Conservation (phyloP, 306 rosid species). For the Hippophae gyantsensis region DNA sequence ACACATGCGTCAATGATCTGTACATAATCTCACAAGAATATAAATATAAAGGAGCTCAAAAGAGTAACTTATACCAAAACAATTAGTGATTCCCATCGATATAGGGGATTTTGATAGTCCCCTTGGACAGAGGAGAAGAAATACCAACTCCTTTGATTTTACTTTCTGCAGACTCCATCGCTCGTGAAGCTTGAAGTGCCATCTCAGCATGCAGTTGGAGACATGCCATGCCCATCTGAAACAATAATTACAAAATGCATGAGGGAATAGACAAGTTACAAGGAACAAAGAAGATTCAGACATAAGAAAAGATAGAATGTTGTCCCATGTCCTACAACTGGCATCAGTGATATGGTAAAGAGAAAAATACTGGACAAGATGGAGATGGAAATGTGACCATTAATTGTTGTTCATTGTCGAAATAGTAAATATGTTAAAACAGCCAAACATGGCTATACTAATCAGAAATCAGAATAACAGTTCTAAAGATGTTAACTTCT, state of each 20-base stretch:
- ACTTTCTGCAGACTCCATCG: conserved; percentile 57
- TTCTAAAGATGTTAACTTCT: no score
- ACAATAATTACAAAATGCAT: neutral
- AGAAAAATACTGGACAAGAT: no score
- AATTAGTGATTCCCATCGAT: conserved; percentile 25
- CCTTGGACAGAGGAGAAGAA: conserved; percentile 42
- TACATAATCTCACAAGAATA: neutral
- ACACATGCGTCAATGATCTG: neutral
- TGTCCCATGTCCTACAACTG: no score
- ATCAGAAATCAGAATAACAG: no score
- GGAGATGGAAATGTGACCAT: no score
- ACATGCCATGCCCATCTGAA: conserved; percentile 77
- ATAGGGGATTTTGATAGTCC: conserved; percentile 55
- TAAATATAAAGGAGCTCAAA: neutral
- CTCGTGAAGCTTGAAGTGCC: conserved; percentile 92
- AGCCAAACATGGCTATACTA: no score
- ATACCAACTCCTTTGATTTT: conserved; percentile 36
- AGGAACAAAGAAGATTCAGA: neutral
- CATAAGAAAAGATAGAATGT: no score
- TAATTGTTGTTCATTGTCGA: no score
- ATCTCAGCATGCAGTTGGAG: conserved; percentile 86
- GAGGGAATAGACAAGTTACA: neutral
- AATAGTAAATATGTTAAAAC: no score
- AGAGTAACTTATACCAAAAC: neutral
- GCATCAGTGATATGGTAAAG: no score